Evolutionary conservation across 176 grass and related monocot genomes (phyloP).

Genomic region (Rhynchospora pubera): DNA sequence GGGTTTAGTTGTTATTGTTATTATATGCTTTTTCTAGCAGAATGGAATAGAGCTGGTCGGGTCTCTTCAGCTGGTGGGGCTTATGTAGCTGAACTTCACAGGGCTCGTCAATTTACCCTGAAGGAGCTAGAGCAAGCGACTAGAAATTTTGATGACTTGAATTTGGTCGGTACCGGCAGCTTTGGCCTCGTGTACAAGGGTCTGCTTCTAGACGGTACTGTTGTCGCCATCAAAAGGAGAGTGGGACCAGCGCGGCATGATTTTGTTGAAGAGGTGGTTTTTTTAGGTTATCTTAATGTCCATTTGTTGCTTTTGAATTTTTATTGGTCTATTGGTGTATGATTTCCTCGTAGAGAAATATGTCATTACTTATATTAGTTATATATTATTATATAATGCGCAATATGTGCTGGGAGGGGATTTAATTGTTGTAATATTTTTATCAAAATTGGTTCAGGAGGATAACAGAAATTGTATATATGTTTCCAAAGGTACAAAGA

Average conservation of each 20-base stretch:
- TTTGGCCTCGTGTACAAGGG: slow-evolving; percentile 86
- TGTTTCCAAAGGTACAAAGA: slow-evolving; percentile 38
- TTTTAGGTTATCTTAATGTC: neutral
- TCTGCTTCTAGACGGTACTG: slow-evolving; percentile 77
- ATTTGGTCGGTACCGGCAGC: slow-evolving; percentile 71
- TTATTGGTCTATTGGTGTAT: neutral
- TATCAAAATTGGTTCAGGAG: neutral
- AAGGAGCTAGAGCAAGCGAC: slow-evolving; percentile 82
- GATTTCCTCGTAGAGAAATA: neutral
- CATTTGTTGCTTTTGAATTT: slow-evolving; percentile 1
- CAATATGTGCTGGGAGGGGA: neutral
- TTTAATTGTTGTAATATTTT: neutral
- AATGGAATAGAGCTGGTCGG: slow-evolving; percentile 60
- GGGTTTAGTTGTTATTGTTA: neutral
- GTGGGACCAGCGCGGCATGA: slow-evolving; percentile 29
- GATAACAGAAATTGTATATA: neutral
- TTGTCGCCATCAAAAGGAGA: slow-evolving; percentile 82
- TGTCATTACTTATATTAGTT: neutral
- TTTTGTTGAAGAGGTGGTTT: slow-evolving; percentile 74
- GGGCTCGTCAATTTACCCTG: slow-evolving; percentile 55
- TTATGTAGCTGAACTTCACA: slow-evolving; percentile 31
- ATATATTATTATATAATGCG: neutral
- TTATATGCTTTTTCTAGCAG: slow-evolving; percentile 28
- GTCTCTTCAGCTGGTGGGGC: slow-evolving; percentile 33
- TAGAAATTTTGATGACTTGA: slow-evolving; percentile 60